These are phyloP conservation scores for Podaxis pistillaris DNA, from an alignment of 768 basidiomycete species.

Conservation along the genomic window DNA sequence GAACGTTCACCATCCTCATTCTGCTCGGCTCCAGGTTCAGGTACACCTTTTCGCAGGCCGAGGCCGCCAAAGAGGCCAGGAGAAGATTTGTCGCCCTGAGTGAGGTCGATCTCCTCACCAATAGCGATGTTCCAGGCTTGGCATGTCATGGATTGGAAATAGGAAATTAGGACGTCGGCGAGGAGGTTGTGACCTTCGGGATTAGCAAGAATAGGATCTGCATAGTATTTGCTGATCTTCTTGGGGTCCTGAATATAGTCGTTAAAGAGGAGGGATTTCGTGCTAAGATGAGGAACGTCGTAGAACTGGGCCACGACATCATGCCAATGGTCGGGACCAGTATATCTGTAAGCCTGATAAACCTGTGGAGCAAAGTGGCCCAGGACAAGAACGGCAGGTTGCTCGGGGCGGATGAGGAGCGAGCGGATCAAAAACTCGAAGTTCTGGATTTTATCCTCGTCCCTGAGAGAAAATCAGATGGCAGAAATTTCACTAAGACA, in stretches of 20 bases:
- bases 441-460: slow-evolving; percentile 69
- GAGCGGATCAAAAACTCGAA: slow-evolving; percentile 94
- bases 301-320: slow-evolving; percentile 93
- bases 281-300: slow-evolving; percentile 91
- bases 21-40: slow-evolving; percentile 38
- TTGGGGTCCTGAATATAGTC: slow-evolving; percentile 76
- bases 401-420: slow-evolving; percentile 83
- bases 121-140: slow-evolving; percentile 75
- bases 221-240: slow-evolving; percentile 67
- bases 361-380: slow-evolving; percentile 93
- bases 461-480: slow-evolving; percentile 38
- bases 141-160: slow-evolving; percentile 90
- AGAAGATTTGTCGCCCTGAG: slow-evolving; percentile 32
- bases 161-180: slow-evolving; percentile 88
- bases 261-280: slow-evolving; percentile 80
- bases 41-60: slow-evolving; percentile 78
- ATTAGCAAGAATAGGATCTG: slow-evolving; percentile 82
- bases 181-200: slow-evolving; percentile 79
- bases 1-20: slow-evolving; percentile 28
- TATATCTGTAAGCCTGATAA: slow-evolving; percentile 76
- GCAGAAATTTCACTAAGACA: slow-evolving; percentile 2
- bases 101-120: slow-evolving; percentile 60
- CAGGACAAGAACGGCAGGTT: slow-evolving; percentile 91
- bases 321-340: slow-evolving; percentile 90
- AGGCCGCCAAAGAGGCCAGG: slow-evolving; percentile 79